Conservation (phyloP, 768 basidiomycete species). For the Trametes cinnabarina region DNA sequence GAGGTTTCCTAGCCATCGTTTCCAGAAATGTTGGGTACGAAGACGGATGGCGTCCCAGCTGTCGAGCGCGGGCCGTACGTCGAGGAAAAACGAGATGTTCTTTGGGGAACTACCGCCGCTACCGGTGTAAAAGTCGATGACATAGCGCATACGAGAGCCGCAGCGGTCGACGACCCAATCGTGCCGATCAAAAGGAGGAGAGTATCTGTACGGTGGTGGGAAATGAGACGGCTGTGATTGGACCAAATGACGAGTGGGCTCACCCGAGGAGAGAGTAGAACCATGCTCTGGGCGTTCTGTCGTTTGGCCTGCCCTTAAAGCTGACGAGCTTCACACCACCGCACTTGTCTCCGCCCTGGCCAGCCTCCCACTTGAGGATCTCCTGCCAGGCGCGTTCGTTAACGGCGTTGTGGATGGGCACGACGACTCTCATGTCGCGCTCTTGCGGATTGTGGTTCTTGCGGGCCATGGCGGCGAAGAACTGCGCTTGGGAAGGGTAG, state of each 20-base stretch:
- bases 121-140: constrained; percentile 98
- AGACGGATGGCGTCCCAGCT: constrained; percentile 92
- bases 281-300: constrained; percentile 78
- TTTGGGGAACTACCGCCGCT: constrained; percentile 45
- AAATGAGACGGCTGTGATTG: constrained; percentile 14
- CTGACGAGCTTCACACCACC: constrained; percentile 80
- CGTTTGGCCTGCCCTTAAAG: constrained; percentile 86
- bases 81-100: constrained; percentile 85
- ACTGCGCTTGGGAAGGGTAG: constrained; percentile 98
- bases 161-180: constrained; percentile 97
- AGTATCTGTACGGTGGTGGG: constrained; percentile 59
- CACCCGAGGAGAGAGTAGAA: constrained; percentile 86
- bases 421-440: constrained; percentile 91
- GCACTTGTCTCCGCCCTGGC: constrained; percentile 78
- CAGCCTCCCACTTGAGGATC: constrained; percentile 55
- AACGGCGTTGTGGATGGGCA: constrained; percentile 98
- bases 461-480: constrained; percentile 94
- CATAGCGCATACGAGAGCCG: constrained; percentile 84
- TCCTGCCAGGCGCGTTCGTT: constrained; percentile 71
- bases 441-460: constrained; percentile 89
- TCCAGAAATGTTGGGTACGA: constrained; percentile 62
- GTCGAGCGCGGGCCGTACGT: constrained; percentile 92
- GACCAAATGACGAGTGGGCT: constrained; percentile 26
- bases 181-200: constrained; percentile 94
- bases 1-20: constrained; percentile 29